Evolutionary conservation across 106 monocot species (phyloP), one percentile per base, ranked within the genome.

Genomic region (Apostasia ramifera): DNA sequence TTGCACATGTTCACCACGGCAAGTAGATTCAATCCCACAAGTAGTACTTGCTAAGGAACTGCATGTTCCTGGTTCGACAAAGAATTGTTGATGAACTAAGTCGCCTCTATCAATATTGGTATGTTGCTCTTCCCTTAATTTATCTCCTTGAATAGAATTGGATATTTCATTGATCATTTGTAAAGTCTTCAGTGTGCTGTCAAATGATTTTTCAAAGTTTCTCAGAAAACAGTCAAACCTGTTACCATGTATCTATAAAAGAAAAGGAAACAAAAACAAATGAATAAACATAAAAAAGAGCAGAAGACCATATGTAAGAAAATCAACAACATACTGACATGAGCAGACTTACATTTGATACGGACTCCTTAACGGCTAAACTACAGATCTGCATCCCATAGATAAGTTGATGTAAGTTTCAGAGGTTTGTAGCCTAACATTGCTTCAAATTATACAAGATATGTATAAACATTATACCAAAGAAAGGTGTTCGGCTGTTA

Each of bases 201-300:
- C 60, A 77, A 97, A 97, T 78, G 95, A 86, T 71, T 83, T 97
- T 57, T 89, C 83, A 52, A 97, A 92, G 65, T 89, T 97, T 69
- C 71, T 74, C 77, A 89, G 52, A 74, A 97, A 97, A 75, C 41
- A 65, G 11, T 89, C 84, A 47, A 81, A 87, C 53, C 72, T 86
- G 11, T 83, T 58, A 3, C 95, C 95, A 84, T 84, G 82, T 47
- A 86, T 84, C 95, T 95, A 60, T 26, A 56, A 2, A 66, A 83
- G 57, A 37, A 60, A 67, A 69, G 55, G 1, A 78, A 80, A 47
- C 4, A 46, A 2, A 7, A 75, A 53, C 50, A n/a, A 4, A 52
- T 50, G 12, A 41, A 49, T 66, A 53, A 1, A 45, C 54, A 9
- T 39, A 59, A 26, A 44, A 50, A 72, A 57, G 44, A 79, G 8